Conservation (phyloP, 768 basidiomycete species). For the Cystofilobasidium capitatum region DNA sequence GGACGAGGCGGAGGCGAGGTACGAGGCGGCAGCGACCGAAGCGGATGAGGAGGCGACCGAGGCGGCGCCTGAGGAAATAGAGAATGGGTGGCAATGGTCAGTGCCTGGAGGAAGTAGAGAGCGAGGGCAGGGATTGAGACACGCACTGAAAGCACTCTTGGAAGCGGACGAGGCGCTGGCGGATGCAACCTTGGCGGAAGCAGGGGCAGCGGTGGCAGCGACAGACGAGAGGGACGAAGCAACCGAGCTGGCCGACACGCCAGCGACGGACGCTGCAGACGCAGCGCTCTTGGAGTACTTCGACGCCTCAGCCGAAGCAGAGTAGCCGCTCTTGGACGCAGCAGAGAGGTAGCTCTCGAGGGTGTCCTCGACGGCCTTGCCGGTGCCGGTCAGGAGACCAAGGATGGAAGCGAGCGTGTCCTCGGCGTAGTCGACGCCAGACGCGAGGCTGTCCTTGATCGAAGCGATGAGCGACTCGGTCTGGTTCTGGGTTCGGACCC, state of each 20-base stretch:
- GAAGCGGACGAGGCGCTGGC: conserved; percentile 28
- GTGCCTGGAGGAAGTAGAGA: conserved; percentile 30
- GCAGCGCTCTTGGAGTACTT: conserved; percentile 3
- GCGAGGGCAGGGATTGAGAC: conserved; percentile 2
- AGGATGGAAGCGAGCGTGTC: conserved; percentile 51
- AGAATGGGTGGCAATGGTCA: conserved; percentile 31
- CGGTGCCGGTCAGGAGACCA: conserved; percentile 39
- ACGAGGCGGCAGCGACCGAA: conserved; percentile 34
- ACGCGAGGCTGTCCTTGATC: conserved; percentile 58
- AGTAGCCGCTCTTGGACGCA: conserved; percentile 9
- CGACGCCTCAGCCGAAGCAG: background rate
- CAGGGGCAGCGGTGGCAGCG: conserved; percentile 32
- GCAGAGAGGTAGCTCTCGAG: conserved; percentile 34
- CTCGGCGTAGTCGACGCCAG: conserved; percentile 62
- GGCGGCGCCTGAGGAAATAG: conserved; percentile 9
- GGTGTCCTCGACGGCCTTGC: conserved; percentile 30
- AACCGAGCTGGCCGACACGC: conserved; percentile 14
- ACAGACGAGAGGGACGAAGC: conserved; percentile 27
- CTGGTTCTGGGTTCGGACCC: conserved; percentile 55
- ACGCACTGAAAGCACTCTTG: conserved; percentile 29
- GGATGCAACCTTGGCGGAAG: conserved; percentile 33
- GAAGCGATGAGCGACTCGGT: conserved; percentile 52
- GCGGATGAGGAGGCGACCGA: conserved; percentile 24
- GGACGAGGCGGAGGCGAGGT: conserved; percentile 12
- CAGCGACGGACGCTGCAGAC: conserved; percentile 24